These are phyloP conservation scores for Exophiala spinifera DNA, from an alignment of 2,329 filamentous ascomycete species.

Conservation along the genomic window DNA sequence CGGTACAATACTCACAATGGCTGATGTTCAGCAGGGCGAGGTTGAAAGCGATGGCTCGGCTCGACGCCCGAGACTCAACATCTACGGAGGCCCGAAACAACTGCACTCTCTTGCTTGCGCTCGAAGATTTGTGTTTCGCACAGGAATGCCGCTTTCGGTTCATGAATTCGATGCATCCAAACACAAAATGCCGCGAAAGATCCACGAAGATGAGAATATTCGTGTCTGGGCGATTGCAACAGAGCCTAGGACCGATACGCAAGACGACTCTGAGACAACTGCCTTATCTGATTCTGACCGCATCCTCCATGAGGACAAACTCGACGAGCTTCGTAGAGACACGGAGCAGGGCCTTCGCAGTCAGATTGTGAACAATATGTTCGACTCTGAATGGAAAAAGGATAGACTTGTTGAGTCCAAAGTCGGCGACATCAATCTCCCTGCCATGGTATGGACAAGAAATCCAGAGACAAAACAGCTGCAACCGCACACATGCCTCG, in stretches of 20 bases:
- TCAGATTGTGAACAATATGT: slow-evolving; percentile 70
- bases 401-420: slow-evolving; percentile 67
- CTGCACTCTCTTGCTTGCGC: slow-evolving; percentile 77
- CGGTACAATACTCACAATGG: slow-evolving; percentile 79
- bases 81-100: slow-evolving; percentile 75
- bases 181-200: slow-evolving; percentile 51
- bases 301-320: slow-evolving; percentile 20
- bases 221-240: slow-evolving; percentile 80
- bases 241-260: slow-evolving; percentile 37
- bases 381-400: slow-evolving; percentile 70
- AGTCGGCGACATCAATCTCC: slow-evolving; percentile 64
- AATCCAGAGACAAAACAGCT: slow-evolving; percentile 61
- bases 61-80: slow-evolving; percentile 21
- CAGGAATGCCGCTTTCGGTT: slow-evolving; percentile 69
- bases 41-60: slow-evolving; percentile 25
- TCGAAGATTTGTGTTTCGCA: slow-evolving; percentile 80
- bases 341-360: slow-evolving; percentile 54
- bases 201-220: slow-evolving; percentile 73
- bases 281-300: slow-evolving; percentile 31
- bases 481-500: slow-evolving; percentile 64
- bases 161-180: slow-evolving; percentile 54
- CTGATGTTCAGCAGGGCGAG: slow-evolving; percentile 57
- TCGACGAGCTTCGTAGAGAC: slow-evolving; percentile 31
- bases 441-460: slow-evolving; percentile 67
- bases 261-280: slow-evolving; percentile 44